Evolutionary conservation across 305 asterid genomes (phyloP), one percentile per base, ranked within the genome.

Genomic region (Lippia alba): DNA sequence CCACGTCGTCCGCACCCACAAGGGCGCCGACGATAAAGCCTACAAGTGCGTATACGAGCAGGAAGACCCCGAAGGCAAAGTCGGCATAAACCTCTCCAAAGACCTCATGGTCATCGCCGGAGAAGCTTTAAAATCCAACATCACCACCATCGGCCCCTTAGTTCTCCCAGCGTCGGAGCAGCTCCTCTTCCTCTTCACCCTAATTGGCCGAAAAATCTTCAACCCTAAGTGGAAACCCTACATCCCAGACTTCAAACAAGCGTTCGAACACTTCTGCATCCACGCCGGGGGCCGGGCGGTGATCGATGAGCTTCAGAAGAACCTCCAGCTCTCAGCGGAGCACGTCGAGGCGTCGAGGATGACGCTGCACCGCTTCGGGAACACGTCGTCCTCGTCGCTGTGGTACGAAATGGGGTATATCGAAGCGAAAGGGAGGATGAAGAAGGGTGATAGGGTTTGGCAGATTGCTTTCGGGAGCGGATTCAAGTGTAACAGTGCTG

Each of bases 321-420:
- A 74, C n/a, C 81, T 84, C 5, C 80, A 77, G 69, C 70, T 84
- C 39, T 81, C 84, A 17, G 79, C 81, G 44, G 84, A 82, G 76
- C 87, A 84, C 68, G 85, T 84, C 60, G 89, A 84, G 79, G 85
- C 89, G 3, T 84, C 89, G 3, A 36, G 89, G 8, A 84, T 84
- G 89, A 81, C 86, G 39, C 74, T 84, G 7, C 86, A 84, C 69
- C 62, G 88, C 2, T 83, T 78, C 51, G 85, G 88, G 9, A 83
- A 80, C 12, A 83, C 85, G 18, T 84, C 89, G 6, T 82, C 87
- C 3, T 82, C 87, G 0, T 84, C 89, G 11, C 66, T 84, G 12
- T 84, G 89, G 89, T 84, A 81, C 5, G 89, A 84, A 18, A 2
- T 84, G 30, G 81, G 75, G 48, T 84, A 84, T 69, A 80, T 83